Conservation (phyloP, 129 eudicot species). For the Flaveria ramosissima region DNA sequence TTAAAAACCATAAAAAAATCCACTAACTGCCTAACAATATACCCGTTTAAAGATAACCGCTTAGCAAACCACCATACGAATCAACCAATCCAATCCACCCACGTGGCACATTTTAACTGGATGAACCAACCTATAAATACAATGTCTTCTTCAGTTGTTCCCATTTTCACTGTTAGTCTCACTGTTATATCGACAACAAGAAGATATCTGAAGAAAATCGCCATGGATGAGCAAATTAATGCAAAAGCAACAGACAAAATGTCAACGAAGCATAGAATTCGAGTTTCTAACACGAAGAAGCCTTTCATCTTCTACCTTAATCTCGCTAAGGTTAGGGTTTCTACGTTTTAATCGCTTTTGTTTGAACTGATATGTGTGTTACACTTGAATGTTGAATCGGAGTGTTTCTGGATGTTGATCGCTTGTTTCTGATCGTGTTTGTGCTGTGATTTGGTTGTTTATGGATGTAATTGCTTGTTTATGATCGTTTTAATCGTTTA, state of each 20-base stretch:
- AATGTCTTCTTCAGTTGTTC: background rate
- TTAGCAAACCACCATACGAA: constrained; percentile 14
- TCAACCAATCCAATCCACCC: constrained; percentile 29
- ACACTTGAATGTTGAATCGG: background rate
- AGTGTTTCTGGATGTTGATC: constrained; percentile 6
- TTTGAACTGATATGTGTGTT: background rate
- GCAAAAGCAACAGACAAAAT: background rate
- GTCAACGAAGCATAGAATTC: constrained; percentile 30
- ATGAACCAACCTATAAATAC: constrained; percentile 11
- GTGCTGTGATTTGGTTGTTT: background rate
- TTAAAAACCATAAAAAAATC: background rate
- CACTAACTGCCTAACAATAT: constrained; percentile 30
- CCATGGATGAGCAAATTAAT: constrained; percentile 30
- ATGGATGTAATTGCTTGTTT: background rate
- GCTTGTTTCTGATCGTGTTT: background rate
- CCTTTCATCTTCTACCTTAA: constrained; percentile 34
- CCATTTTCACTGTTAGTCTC: constrained; percentile 25
- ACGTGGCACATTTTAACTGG: constrained; percentile 22
- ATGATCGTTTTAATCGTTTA: background rate
- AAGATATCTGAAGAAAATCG: constrained; percentile 19
- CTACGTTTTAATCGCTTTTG: background rate
- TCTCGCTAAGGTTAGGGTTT: constrained; percentile 40
- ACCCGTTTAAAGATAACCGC: constrained; percentile 24
- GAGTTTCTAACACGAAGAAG: constrained; percentile 36
- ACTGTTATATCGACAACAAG: constrained; percentile 8